These are phyloP conservation scores for Capsicum rhomboideum DNA, from an alignment of 257 asterid genomes.

Conservation along the genomic window DNA sequence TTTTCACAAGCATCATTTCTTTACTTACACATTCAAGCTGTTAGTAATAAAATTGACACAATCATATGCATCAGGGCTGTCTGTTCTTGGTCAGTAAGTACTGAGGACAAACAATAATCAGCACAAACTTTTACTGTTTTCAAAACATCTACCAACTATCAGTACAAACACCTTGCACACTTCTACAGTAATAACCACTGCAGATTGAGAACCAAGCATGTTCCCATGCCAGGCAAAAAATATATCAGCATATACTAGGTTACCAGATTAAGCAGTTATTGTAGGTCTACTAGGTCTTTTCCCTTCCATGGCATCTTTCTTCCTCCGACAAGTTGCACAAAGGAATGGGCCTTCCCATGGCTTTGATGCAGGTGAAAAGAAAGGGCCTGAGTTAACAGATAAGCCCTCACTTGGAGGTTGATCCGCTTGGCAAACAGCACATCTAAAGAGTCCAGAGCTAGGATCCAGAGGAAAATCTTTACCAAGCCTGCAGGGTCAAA, in stretches of 20 bases:
- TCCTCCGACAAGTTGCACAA: constrained; percentile 76
- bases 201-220: constrained; percentile 29
- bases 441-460: constrained; percentile 73
- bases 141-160: constrained; percentile 28
- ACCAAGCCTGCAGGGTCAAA: constrained; percentile 60
- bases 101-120: constrained; percentile 20
- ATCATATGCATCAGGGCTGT: constrained; percentile 32
- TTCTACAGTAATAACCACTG: constrained; percentile 20
- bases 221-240: constrained; percentile 35
- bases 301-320: constrained; percentile 98
- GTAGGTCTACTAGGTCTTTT: constrained; percentile 47
- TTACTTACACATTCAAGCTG: constrained; percentile 42
- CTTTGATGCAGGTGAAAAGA: constrained; percentile 81
- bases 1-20: constrained; percentile 10
- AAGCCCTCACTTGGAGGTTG: constrained; percentile 77
- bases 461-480: constrained; percentile 76
- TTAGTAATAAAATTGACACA: constrained; percentile 30
- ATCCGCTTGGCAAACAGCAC: constrained; percentile 95
- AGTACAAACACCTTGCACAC: constrained; percentile 34
- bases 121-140: constrained; percentile 28
- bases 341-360: constrained; percentile 99
- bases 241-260: constrained; percentile 24
- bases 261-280: constrained; percentile 37
- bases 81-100: constrained; percentile 31
- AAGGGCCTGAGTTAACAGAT: constrained; percentile 81